phyloP scores from a whole-genome alignment of 495 filamentous ascomycete species.

The Neurospora sp. region DNA sequence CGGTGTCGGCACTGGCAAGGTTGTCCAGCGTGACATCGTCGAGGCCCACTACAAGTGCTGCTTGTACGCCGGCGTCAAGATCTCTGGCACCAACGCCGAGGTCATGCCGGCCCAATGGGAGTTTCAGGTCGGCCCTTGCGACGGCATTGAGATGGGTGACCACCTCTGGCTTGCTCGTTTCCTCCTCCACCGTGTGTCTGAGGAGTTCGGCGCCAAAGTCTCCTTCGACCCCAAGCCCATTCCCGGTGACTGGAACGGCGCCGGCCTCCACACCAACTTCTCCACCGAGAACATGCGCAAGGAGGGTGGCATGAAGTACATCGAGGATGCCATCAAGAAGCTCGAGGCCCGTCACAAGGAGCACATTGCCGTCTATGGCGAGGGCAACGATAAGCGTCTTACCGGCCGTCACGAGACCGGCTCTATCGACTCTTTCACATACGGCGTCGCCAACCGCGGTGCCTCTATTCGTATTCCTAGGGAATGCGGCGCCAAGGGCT shows the following conservation, averaged over 20 bases:
- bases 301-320: slow-evolving; percentile 90
- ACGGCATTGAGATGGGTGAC: slow-evolving; percentile 89
- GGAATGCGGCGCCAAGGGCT: slow-evolving; percentile 81
- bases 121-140: slow-evolving; percentile 95
- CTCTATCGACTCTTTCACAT: slow-evolving; percentile 86
- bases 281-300: slow-evolving; percentile 77
- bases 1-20: slow-evolving; percentile 93
- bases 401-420: slow-evolving; percentile 94
- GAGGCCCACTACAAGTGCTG: slow-evolving; percentile 98
- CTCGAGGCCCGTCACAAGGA: slow-evolving; percentile 81
- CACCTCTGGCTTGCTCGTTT: slow-evolving; percentile 96
- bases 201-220: slow-evolving; percentile 94
- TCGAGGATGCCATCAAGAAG: slow-evolving; percentile 56
- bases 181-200: slow-evolving; percentile 90
- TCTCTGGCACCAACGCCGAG: slow-evolving; percentile 98
- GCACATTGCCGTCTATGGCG: slow-evolving; percentile 96
- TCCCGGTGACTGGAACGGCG: slow-evolving; percentile 98
- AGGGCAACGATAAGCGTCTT: slow-evolving; percentile 83
- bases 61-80: slow-evolving; percentile 81
- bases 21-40: slow-evolving; percentile 96
- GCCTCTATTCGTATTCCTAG: slow-evolving; percentile 84
- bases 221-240: slow-evolving; percentile 98
- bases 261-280: slow-evolving; percentile 93
- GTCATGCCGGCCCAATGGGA: slow-evolving; percentile 94
- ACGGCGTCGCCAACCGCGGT: slow-evolving; percentile 93